Evolutionary conservation across 495 filamentous ascomycete species (phyloP).

Genomic region (Penicillium waksmanii): DNA sequence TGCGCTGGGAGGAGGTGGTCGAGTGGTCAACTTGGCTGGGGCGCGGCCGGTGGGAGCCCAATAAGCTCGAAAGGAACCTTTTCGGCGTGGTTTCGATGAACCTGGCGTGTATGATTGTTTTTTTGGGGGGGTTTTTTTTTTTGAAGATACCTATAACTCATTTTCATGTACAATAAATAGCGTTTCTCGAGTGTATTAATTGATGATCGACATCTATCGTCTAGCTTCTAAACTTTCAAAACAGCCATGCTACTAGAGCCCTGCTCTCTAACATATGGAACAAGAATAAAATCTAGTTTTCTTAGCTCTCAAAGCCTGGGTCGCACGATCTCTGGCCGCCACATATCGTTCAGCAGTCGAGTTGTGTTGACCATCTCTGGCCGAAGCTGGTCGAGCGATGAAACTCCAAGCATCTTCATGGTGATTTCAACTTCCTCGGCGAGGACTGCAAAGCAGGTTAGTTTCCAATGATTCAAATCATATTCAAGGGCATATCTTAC

Average conservation of each 20-base stretch:
- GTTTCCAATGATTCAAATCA: no score
- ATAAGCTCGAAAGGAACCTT: slow-evolving; percentile 15
- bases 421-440: slow-evolving; percentile 28
- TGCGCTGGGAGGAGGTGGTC: slow-evolving; percentile 36
- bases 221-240: slow-evolving; percentile 1
- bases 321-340: slow-evolving; percentile 18
- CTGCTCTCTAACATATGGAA: no score
- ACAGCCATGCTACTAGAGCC: neutral
- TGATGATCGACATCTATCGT: slow-evolving; percentile 3
- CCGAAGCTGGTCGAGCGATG: slow-evolving; percentile 21
- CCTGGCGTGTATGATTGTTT: neutral
- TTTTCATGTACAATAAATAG: neutral
- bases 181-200: neutral
- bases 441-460: no score
- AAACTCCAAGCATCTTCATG: slow-evolving; percentile 29
- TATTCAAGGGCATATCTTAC: slow-evolving; percentile 11
- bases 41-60: slow-evolving; percentile 56
- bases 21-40: slow-evolving; percentile 58
- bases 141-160: slow-evolving; percentile 13
- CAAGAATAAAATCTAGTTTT: neutral
- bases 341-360: slow-evolving; percentile 28
- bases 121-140: no score
- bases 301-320: neutral
- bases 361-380: slow-evolving; percentile 28
- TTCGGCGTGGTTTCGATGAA: neutral